Evolutionary conservation across 2,329 filamentous ascomycete species (phyloP), one percentile per base, ranked within the genome.

Genomic region (Elsinoe batatas): DNA sequence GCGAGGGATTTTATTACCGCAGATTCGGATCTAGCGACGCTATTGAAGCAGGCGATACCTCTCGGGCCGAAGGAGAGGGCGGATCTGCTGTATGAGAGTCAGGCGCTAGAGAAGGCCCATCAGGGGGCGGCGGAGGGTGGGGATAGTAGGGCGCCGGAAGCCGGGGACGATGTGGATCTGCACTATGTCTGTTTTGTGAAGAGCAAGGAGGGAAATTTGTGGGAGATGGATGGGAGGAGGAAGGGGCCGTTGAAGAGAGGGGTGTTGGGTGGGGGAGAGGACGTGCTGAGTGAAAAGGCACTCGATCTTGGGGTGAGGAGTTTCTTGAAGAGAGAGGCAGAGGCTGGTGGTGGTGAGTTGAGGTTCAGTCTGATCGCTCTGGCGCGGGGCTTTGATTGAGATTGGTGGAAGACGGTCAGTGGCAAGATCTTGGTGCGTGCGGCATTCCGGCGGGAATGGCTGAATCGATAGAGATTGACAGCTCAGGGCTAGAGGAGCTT

Each of bases 121-220:
- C 81, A 82, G 46, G 79, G 80, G 58, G 90, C 89, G 12, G 93
- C 91, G 4, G 78, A 78, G 6, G 74, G 79, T 58, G 91, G 91
- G 15, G 88, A 91, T 67, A 95, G 90, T 1, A 68, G 76, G 11
- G 88, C 91, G 1, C 91, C 93, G 0, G 73, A 79, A 54, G 88
- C 89, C 7, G 79, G 83, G n/a, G 87, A 88, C 64, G 80, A 85
- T 62, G 78, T 95, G n/a, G 91, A 96, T 67, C 76, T 96, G 63
- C 93, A 98, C 74, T 97, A 95, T 68, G 91, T 97, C 46, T 93
- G 88, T 66, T 98, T 97, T 71, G 87, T 93, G 53, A 93, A 91
- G 74, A 80, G 78, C 1, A 82, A 87, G 68, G 84, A 84, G 56
- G 79, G 79, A 5, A 68, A 72, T 49, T 75, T 94, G 40, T 94